These are phyloP conservation scores for Magnusiomyces ingens DNA, from an alignment of 1,139 yeast species.

Conservation along the genomic window DNA sequence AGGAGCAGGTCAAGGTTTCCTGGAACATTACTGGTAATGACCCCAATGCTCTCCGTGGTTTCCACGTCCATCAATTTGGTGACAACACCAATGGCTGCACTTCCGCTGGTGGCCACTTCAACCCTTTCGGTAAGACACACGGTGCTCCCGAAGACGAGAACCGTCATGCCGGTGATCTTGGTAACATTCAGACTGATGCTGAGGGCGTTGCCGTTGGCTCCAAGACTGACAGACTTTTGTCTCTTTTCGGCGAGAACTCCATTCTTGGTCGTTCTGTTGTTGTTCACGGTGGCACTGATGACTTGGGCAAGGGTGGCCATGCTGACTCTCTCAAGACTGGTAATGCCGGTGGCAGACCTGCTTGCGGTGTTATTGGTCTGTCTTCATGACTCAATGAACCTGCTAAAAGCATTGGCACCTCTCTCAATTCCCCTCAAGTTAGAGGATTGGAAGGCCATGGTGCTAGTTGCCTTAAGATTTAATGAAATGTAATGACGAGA, in stretches of 20 bases:
- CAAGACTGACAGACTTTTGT: constrained; percentile 66
- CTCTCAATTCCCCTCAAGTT: too few species aligned
- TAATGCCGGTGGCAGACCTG: constrained; percentile 98
- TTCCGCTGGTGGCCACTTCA: constrained; percentile 98
- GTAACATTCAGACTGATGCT: constrained; percentile 84
- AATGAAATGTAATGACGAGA: too few species aligned
- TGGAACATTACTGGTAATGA: constrained; percentile 87
- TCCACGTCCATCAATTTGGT: constrained; percentile 97
- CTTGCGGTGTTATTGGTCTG: constrained; percentile 95
- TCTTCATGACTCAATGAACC: constrained; percentile 32
- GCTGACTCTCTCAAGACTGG: constrained; percentile 95
- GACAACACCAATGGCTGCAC: constrained; percentile 99
- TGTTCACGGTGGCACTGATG: constrained; percentile 91
- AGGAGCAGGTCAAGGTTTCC: constrained; percentile 74
- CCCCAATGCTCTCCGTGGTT: constrained; percentile 84
- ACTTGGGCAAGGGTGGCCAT: constrained; percentile 93
- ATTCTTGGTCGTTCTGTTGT: constrained; percentile 94
- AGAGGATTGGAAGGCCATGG: too few species aligned
- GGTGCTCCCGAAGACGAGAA: constrained; percentile 88
- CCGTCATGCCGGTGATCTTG: constrained; percentile 97
- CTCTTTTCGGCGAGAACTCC: constrained; percentile 78
- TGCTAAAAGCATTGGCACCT: too few species aligned
- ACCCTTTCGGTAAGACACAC: constrained; percentile 84
- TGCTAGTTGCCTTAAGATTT: too few species aligned
- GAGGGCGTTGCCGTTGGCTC: constrained; percentile 86